Conservation (phyloP, 768 basidiomycete species). For the Russula virescens region DNA sequence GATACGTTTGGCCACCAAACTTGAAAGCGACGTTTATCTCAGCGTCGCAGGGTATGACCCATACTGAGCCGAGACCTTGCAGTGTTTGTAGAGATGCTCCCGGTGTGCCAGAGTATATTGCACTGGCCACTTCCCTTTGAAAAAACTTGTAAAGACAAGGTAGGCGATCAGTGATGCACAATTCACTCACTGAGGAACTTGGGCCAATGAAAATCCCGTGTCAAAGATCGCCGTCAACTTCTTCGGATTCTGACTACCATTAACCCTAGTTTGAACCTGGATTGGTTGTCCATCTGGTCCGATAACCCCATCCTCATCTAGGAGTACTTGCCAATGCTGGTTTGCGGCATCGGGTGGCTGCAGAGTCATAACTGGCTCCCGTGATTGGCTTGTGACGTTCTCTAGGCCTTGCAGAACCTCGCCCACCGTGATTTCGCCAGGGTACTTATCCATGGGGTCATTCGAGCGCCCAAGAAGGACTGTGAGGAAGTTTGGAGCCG, state of each 20-base stretch:
- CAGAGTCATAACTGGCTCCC: not conserved
- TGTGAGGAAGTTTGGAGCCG: slow-evolving; percentile 28
- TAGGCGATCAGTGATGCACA: too few relatives aligned
- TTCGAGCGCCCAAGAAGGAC: slow-evolving; percentile 31
- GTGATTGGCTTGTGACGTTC: not conserved
- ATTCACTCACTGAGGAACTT: slow-evolving; percentile 30
- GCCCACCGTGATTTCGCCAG: slow-evolving; percentile 27
- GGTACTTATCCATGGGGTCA: slow-evolving; percentile 27
- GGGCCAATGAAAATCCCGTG: slow-evolving; percentile 32
- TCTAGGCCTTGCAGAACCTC: not conserved
- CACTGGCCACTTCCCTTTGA: slow-evolving; percentile 28
- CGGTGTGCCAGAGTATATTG: slow-evolving; percentile 34
- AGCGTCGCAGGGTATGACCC: slow-evolving; percentile 32
- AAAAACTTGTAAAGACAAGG: not conserved
- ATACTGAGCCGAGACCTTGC: slow-evolving; percentile 26
- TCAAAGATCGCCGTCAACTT: slow-evolving; percentile 11
- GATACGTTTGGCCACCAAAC: slow-evolving; percentile 31
- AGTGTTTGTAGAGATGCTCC: slow-evolving; percentile 29
- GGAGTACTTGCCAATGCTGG: slow-evolving; percentile 33
- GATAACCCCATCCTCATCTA: slow-evolving; percentile 32
- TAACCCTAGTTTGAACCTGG: slow-evolving; percentile 24
- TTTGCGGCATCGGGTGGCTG: not conserved
- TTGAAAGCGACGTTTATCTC: slow-evolving; percentile 34
- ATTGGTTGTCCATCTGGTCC: slow-evolving; percentile 30
- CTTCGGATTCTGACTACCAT: not conserved